Conservation (phyloP, 2,329 filamentous ascomycete genomes). For the Aureobasidium sp. region DNA sequence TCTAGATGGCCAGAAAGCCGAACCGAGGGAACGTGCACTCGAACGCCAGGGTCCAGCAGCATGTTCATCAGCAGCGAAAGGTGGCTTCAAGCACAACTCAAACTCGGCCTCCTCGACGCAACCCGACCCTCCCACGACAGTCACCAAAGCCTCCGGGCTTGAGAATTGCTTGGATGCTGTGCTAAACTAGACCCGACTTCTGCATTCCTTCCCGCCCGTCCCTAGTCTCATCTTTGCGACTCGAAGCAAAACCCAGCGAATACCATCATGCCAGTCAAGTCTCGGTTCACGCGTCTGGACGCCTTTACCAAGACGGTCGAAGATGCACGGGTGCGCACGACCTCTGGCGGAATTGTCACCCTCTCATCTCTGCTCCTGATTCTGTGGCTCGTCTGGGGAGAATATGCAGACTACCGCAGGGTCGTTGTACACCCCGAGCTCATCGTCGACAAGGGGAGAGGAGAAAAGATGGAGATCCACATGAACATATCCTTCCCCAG, state of each 20-base stretch:
- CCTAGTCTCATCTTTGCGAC: background rate
- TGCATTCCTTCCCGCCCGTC: background rate
- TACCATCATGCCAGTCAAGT: slow-evolving; percentile 69
- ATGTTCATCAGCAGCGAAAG: slow-evolving; percentile 2
- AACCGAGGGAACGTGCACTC: slow-evolving; percentile 1
- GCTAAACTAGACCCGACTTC: background rate
- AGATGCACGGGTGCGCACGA: slow-evolving; percentile 91
- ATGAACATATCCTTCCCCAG: slow-evolving; percentile 93
- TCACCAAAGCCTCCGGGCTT: slow-evolving; percentile 3
- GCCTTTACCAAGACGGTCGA: slow-evolving; percentile 99
- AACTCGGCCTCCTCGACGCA: background rate
- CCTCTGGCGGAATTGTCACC: slow-evolving; percentile 89
- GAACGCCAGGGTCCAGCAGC: background rate
- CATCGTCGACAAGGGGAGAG: slow-evolving; percentile 92
- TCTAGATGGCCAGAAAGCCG: background rate
- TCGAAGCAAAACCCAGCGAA: background rate
- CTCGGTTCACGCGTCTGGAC: slow-evolving; percentile 90
- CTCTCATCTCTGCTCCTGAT: slow-evolving; percentile 84
- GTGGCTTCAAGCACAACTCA: slow-evolving; percentile 1
- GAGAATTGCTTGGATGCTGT: slow-evolving; percentile 6
- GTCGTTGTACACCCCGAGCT: slow-evolving; percentile 84
- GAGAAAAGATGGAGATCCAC: slow-evolving; percentile 98
- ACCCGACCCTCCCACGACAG: background rate
- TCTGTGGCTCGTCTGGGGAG: slow-evolving; percentile 80
- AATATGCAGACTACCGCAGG: slow-evolving; percentile 89